Evolutionary conservation across 2,329 filamentous ascomycete genomes (phyloP).

Genomic region (Corynespora cassiicola): DNA sequence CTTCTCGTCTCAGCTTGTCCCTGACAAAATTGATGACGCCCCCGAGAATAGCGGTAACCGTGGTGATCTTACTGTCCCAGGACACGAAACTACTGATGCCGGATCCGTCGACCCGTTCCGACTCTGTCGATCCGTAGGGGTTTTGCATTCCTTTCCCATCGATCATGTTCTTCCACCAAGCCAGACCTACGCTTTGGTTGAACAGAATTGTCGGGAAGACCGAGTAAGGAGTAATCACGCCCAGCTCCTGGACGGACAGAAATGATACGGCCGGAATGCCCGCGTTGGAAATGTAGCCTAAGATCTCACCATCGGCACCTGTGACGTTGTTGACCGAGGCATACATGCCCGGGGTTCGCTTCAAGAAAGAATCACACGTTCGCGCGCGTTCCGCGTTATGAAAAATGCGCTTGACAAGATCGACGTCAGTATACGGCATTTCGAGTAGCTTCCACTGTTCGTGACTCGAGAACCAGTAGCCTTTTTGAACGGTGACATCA

Average conservation of each 20-base stretch:
- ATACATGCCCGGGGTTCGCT: slow-evolving; percentile 3
- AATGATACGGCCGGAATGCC: background rate
- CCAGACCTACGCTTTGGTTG: slow-evolving; percentile 3
- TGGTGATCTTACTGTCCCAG: slow-evolving; percentile 9
- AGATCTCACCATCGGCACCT: background rate
- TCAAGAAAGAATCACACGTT: slow-evolving; percentile 3
- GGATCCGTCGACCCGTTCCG: background rate
- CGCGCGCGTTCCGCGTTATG: slow-evolving; percentile 6
- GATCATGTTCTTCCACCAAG: slow-evolving; percentile 6
- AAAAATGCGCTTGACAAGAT: slow-evolving; percentile 1
- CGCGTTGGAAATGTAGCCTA: slow-evolving; percentile 3
- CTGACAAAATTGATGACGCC: slow-evolving; percentile 1
- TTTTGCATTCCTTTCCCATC: slow-evolving; percentile 3
- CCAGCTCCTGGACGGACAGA: background rate
- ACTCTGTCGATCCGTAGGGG: slow-evolving; percentile 4
- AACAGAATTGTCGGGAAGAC: slow-evolving; percentile 3
- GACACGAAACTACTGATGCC: slow-evolving; percentile 4
- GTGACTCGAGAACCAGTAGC: slow-evolving; percentile 10
- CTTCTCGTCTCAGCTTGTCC: slow-evolving; percentile 5
- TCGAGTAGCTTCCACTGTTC: slow-evolving; percentile 11
- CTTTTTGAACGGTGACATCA: slow-evolving; percentile 9
- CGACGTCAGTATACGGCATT: slow-evolving; percentile 6
- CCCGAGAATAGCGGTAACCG: slow-evolving; percentile 1
- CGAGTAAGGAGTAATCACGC: slow-evolving; percentile 1
- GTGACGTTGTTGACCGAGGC: slow-evolving; percentile 5